Evolutionary conservation across 1,284 basidiomycete species (phyloP), one percentile per base, ranked within the genome.

Genomic region (Puccinia novopanici): DNA sequence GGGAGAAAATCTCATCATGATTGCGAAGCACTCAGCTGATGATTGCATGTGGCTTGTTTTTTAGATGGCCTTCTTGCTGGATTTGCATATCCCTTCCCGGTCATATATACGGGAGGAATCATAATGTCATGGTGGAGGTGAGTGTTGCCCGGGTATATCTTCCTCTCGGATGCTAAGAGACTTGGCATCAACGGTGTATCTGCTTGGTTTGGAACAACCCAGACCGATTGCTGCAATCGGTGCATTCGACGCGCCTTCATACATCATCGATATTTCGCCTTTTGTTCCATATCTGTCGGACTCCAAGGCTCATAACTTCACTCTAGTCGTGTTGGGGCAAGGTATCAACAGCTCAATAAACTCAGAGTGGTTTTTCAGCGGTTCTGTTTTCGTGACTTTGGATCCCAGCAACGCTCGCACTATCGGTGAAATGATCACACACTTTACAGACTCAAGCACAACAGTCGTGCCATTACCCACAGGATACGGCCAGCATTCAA

Each of bases 21-120:
- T 6, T 55, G 15, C 3, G 10, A 48, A 70, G 19, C 34, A 9
- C n/a, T 40, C 22, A 34, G n/a, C 34, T 67, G 61, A 67, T 50
- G 13, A 17, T 24, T 15, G 12, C 34, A 22, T 42, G 19, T 22
- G 9, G 22, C 13, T 37, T 63, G 13, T 27, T 30, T 4, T 24
- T 27, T n/a, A 79, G 77, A 94, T 82, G 91, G 90, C 0, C 86
- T 87, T 82, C 87, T 94, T 12, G 92, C 92, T 10, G 92, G 92
- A 1, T 89, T 90, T 24, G 91, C 89, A 2, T 91, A 92, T 85
- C 92, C 93, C 12, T 93, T 91, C 82, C 89, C 91, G 3, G 90
- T 91, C 45, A 90, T 93, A 55, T 93, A 92, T 83, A 93, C 92
- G 0, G 92, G 92, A n/a, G 92, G 91, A 0, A 90, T 92, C 82